Base-by-base conservation (phyloP, 192 early-diverging fungal species). In the Coemansia sp. region DNA sequence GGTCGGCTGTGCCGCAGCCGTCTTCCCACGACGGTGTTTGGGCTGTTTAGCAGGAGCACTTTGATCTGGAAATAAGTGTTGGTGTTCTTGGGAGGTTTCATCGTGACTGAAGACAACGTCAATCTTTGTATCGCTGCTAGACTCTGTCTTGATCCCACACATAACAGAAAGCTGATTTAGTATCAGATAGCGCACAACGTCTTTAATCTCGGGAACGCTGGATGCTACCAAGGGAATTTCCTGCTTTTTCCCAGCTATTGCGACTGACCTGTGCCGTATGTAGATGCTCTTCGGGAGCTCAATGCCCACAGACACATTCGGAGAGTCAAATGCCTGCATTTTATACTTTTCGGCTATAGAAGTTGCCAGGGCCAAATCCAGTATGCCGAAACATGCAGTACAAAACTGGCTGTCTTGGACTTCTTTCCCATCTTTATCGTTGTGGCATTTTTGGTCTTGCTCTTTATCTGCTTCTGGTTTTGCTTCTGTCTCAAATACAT, bases 231-330 rank as follows among this genome's bases (percentile, higher is more conserved):
- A n/a, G 8, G 18, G 40, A 16, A 52, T 61, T 8, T 32, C 40
- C 16, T 59, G 39, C 46, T 62, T 19, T 26, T 60, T 43, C n/a
- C 41, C 39, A 37, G 55, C 22, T 37, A 82, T 32, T 26, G 67
- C 61, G 57, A 77, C 67, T 6, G 79, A 62, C 6, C 65, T 67
- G 22, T 82, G 73, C 45, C 79, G 54, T 37, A 82, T 45, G 16
- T 74, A 73, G 2, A 82, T 57, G 66, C 68, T 71, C 51, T 77
- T 76, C 41, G 79, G 79, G 0, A 82, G 62, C 62, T 82, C 79
- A 6, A 82, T 47, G 15, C 58, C 69, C 8, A 82, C 62, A 2
- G 19, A 41, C 0, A 70, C 61, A 6, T 62, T 54, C 8, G n/a
- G 13, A 5, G 67, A 40, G 41, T 78, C 76, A 45, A 63, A 78